phyloP scores from a whole-genome alignment of 2,329 filamentous ascomycete genomes.

The Cytospora piceae region DNA sequence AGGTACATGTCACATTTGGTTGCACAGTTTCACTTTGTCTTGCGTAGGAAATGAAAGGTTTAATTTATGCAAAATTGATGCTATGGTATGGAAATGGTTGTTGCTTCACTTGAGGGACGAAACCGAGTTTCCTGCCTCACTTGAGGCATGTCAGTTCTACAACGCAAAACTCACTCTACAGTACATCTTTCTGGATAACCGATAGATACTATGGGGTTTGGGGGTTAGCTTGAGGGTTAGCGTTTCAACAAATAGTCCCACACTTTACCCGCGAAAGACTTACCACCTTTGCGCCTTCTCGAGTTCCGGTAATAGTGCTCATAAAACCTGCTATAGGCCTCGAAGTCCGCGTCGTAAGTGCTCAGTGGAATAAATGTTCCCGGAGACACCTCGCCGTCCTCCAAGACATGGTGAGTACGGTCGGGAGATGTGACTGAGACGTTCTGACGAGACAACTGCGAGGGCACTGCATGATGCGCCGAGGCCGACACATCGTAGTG shows the following conservation, averaged over 20 bases:
- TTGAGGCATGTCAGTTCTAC: background rate
- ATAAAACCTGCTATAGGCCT: background rate
- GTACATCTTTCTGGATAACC: background rate
- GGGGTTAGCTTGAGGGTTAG: no score
- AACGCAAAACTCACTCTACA: background rate
- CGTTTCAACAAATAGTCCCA: background rate
- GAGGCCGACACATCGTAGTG: background rate
- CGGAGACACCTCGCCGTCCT: background rate
- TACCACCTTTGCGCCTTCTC: background rate
- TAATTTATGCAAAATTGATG: background rate
- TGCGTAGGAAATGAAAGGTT: background rate
- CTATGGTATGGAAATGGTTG: background rate
- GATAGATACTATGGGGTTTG: background rate
- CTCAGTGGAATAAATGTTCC: background rate
- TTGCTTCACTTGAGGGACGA: no score
- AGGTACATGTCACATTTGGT: background rate
- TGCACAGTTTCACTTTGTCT: background rate
- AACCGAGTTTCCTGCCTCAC: background rate
- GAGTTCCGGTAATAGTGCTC: background rate
- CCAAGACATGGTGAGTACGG: background rate
- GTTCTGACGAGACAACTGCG: no score
- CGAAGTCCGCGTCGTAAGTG: background rate
- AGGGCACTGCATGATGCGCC: background rate
- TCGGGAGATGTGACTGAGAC: background rate
- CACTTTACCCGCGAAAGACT: background rate